Evolutionary conservation across 208 protist species (phyloP), one percentile per base, ranked within the genome.

Genomic region (Crithidia sp.): DNA sequence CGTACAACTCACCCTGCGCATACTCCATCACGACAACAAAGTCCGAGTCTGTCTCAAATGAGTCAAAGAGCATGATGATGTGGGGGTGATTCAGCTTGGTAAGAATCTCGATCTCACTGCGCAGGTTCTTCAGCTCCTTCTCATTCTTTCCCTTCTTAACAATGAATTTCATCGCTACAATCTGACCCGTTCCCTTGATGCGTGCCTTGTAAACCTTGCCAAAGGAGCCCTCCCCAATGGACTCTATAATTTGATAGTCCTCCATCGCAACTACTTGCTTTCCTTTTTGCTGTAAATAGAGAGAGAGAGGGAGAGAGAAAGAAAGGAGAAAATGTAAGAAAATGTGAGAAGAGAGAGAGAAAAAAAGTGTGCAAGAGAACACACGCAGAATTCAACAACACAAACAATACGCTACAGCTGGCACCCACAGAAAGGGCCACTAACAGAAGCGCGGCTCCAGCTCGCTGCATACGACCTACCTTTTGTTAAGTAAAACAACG

Each of bases 101-200:
- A 67, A 99, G 81, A 66, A 99, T 99, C 41, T 99, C 95, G 39
- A 99, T 99, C 75, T 99, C 98, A 63, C 88, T 91, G 28, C 95
- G 84, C 19, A 99, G 74, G 53, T 89, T 97, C 7, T 89, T 82
- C 19, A 98, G 85, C 69, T 98, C 96, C 58, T 98, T 98, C 17
- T 98, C 90, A 58, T 91, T 96, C 79, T 98, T 98, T 2, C 94
- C 93, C 40, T 91, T 98, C 64, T 99, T 99, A 17, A 87, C 53
- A 57, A 99, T 99, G 67, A 98, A 98, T 80, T 99, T 99, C 79
- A 99, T 97, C n/a, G 98, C 98, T n/a, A 99, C 98, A 57, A 98
- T 85, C 65, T 98, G 91, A 2, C 95, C 93, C 10, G 95, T 98
- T 44, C 86, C 89, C 58, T 98, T 98, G 45, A 94, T 86, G 37